Evolutionary conservation across 1,284 basidiomycete species (phyloP), one percentile per base, ranked within the genome.

Genomic region (Boletus semigastroideus): DNA sequence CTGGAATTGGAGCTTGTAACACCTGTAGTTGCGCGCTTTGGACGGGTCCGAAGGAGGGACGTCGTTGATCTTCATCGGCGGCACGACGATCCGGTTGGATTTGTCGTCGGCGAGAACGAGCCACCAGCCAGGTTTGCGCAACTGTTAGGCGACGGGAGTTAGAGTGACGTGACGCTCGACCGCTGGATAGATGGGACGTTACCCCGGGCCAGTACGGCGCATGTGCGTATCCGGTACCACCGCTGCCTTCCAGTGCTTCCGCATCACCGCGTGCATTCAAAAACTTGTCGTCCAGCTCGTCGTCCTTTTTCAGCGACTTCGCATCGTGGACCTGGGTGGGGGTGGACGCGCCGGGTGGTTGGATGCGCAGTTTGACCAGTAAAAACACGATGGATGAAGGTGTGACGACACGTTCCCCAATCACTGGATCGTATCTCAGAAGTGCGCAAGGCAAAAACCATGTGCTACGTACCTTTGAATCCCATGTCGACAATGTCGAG

Each of bases 1-100:
- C 70, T 98, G 94, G 82, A 99, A 98, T 64, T 94, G 92, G 40
- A 98, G 75, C 67, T 90, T 91, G 76, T 92, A 95, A 31, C 87
- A 82, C 49, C 94, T 84, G 61, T 89, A 87, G 63, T 89, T 81
- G 31, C 84, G 77, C 14, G 80, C 75, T n/a, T 76, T 72, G 50
- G 76, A 75, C 0, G 80, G 68, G 49, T 82, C 73, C 0, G 84
- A 80, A 49, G 82, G 77, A 1, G 93, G 92, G 14, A 97, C 79
- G 59, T 95, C 92, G 30, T 81, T 80, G 58, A 98, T 82, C 65
- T 87, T 88, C 64, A 88, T 75, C 0, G 97, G 97, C 33, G 94
- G 92, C 2, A 99, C 92, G 46, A 98, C 92, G 48, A 98, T 80
- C 45, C 89, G 83, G 71, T 93, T 88, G 16, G 86, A 80, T 72